Evolutionary conservation across 164 flowering plant genomes (phyloP), one percentile per base, ranked within the genome.

Genomic region (Warburgia ugandensis): DNA sequence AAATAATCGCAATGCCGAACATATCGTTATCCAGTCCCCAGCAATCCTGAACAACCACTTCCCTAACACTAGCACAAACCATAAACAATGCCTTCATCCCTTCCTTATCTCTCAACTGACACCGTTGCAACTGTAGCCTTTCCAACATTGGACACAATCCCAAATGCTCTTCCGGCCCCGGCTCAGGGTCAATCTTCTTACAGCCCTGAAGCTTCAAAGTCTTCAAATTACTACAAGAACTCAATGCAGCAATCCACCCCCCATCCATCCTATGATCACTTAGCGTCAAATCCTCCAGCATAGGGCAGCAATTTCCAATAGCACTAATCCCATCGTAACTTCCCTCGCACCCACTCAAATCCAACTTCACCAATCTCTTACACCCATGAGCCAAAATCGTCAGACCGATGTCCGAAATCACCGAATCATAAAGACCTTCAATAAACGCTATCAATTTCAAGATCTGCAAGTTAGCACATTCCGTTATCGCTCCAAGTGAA

Each of bases 301-400:
- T 86, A 13, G 68, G 77, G 57, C 99, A 94, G 45, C 97, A 82
- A 57, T 82, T 80, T 0, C 94, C 97, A 47, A 94, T 84, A 0
- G 95, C 97, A 49, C 75, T 81, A 35, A 89, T 79, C 69, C 99
- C 99, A 35, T 78, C 97, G 62, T 84, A 86, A 49, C 96, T 84
- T 48, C 99, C 99, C 60, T 83, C 88, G 56, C 97, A 94, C 17
- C 97, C 92, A 48, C 61, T 55, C 40, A 94, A 58, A 77, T 89
- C 97, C 41, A 94, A 78, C 81, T 81, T 89, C 60, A 86, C 84
- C 58, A 94, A 66, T 40, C 96, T 66, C 63, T 64, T 74, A 58
- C 99, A 86, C 37, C 94, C 97, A 33, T 89, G 92, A 0, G 96
- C 99, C 55, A 94, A 62, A 31, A 89, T 78, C 5, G 95, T 94